phyloP scores from a whole-genome alignment of 2,329 filamentous ascomycete genomes.

The Teratosphaeria gauchensis region DNA sequence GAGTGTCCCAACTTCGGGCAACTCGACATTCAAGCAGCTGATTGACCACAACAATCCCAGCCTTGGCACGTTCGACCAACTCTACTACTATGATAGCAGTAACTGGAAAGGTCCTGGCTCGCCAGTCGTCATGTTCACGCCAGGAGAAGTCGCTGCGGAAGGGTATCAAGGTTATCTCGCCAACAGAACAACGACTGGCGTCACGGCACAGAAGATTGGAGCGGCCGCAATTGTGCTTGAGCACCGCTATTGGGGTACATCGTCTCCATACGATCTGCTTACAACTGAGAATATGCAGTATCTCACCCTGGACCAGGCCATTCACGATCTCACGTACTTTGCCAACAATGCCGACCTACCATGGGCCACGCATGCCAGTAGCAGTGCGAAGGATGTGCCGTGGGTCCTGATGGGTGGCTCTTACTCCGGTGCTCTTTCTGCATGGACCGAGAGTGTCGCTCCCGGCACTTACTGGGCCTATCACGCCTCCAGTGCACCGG shows the following conservation, averaged over 20 bases:
- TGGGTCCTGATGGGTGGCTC: constrained; percentile 50
- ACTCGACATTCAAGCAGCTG: constrained; percentile 34
- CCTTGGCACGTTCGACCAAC: constrained; percentile 47
- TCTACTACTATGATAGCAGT: constrained; percentile 44
- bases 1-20: not conserved
- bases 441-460: constrained; percentile 44
- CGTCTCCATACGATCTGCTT: constrained; percentile 42
- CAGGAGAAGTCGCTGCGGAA: constrained; percentile 42
- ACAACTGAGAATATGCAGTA: constrained; percentile 46
- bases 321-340: constrained; percentile 46
- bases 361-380: constrained; percentile 41
- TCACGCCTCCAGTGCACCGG: constrained; percentile 46
- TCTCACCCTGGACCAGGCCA: constrained; percentile 44
- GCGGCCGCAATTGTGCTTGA: constrained; percentile 48
- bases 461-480: constrained; percentile 54
- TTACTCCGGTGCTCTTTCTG: constrained; percentile 47
- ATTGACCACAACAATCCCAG: constrained; percentile 49
- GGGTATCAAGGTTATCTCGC: constrained; percentile 43
- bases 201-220: constrained; percentile 43
- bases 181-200: constrained; percentile 41
- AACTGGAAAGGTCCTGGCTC: constrained; percentile 46
- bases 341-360: constrained; percentile 44
- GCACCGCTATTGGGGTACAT: constrained; percentile 51
- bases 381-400: constrained; percentile 44
- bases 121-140: constrained; percentile 35